These are phyloP conservation scores for Xerophyta viscosa DNA, from an alignment of 106 monocot genomes.

Conservation along the genomic window DNA sequence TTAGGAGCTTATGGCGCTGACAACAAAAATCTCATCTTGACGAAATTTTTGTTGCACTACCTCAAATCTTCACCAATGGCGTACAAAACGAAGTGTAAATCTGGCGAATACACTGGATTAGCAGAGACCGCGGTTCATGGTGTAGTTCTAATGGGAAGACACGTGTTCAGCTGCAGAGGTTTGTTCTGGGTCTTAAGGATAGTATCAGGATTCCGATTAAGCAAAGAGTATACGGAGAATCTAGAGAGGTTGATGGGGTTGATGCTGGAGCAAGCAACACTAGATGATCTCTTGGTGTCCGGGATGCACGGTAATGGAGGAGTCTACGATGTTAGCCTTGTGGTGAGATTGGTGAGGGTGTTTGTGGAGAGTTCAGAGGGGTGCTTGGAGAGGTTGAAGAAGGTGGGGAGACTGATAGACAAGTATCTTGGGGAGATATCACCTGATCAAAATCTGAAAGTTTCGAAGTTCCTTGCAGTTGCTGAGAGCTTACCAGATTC, in stretches of 20 bases:
- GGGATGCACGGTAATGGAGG: constrained; percentile 41
- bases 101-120: constrained; percentile 19
- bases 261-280: constrained; percentile 59
- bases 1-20: constrained; percentile 44
- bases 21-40: constrained; percentile 55
- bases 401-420: constrained; percentile 75
- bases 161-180: constrained; percentile 60
- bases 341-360: constrained; percentile 70
- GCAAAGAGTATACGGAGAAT: constrained; percentile 56
- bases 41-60: constrained; percentile 66
- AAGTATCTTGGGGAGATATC: constrained; percentile 87
- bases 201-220: constrained; percentile 48
- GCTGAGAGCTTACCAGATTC: constrained; percentile 87
- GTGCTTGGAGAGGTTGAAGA: constrained; percentile 64
- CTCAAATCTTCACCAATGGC: constrained; percentile 33
- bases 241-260: constrained; percentile 77
- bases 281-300: constrained; percentile 84
- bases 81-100: constrained; percentile 1
- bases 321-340: constrained; percentile 84
- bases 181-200: constrained; percentile 80
- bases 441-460: constrained; percentile 75
- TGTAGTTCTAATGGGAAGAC: constrained; percentile 49
- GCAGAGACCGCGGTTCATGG: constrained; percentile 85
- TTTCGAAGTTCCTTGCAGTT: constrained; percentile 61
- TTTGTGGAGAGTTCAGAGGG: constrained; percentile 38